Base-by-base conservation (phyloP, 805 yeast species). In the Kazachstania taianensis region DNA sequence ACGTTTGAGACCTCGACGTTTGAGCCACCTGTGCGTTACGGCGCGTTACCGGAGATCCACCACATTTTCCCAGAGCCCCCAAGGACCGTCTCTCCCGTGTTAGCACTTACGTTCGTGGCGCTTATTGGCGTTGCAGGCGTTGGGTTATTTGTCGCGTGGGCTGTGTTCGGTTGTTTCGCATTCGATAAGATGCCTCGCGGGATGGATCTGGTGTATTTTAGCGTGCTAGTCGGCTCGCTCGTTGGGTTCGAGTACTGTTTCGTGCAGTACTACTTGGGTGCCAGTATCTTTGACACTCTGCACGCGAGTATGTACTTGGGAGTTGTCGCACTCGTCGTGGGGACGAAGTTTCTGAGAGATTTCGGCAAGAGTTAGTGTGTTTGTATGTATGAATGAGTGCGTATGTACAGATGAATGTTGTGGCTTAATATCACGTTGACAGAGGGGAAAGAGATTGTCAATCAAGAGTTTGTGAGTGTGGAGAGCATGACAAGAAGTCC, bases 291-390 rank as follows among this genome's bases (percentile, higher is more conserved):
- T 28, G 55, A 49, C 4, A 53, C 62, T 12, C 32, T 59, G 27
- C 30, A 45, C 14, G 41, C 38, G 24, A 41, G 51, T 10, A 43
- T 47, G 13, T 48, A 74, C 16, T 57, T 79, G 37, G 70, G 70
- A 4, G 65, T 75, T 1, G 67, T 80, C 23, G 63, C 78, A 20
- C 52, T 81, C 28, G 67, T 69, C 51, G 57, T 75, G 35, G 92
- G 92, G 10, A 67, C 81, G n/a, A 71, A 73, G 46, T 79, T 78
- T 13, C 67, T 83, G 48, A 67, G 78, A 50, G 65, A 59, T 37
- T 67, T 43, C 50, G 52, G 37, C 20, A 45, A 41, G 35, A 41
- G n/a, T n/a, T n/a, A n/a, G n/a, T n/a, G n/a, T n/a, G n/a, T n/a
- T n/a, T n/a, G n/a, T n/a, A n/a, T n/a, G n/a, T n/a, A n/a, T n/a